phyloP scores from a whole-genome alignment of 129 eudicot genomes.

The Cynara cardunculus region DNA sequence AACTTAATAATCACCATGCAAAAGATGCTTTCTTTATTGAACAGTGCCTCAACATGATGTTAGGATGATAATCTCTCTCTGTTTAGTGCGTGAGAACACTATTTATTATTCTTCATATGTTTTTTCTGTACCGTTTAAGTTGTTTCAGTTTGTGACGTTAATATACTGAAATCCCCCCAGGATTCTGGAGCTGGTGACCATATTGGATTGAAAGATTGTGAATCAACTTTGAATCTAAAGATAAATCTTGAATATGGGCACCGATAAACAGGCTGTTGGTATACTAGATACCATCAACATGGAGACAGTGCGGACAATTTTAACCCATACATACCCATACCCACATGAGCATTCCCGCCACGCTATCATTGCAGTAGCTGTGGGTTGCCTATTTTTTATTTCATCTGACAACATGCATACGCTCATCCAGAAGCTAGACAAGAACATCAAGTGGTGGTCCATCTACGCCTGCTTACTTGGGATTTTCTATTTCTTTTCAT shows the following conservation, averaged over 20 bases:
- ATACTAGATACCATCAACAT: slow-evolving; percentile 65
- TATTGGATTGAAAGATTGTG: slow-evolving; percentile 12
- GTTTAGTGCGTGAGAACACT: too few species aligned
- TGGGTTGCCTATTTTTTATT: slow-evolving; percentile 90
- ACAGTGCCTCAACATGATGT: too few species aligned
- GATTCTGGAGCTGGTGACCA: slow-evolving; percentile 25
- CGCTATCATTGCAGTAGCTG: slow-evolving; percentile 73
- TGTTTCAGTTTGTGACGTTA: too few species aligned
- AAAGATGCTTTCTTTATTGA: too few species aligned
- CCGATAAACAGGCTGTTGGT: slow-evolving; percentile 51
- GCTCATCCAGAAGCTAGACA: slow-evolving; percentile 80
- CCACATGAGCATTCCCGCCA: slow-evolving; percentile 97
- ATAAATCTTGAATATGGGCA: slow-evolving; percentile 37
- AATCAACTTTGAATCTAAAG: too few species aligned
- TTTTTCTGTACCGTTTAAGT: too few species aligned
- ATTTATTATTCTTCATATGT: too few species aligned
- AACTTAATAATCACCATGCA: too few species aligned
- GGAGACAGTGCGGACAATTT: slow-evolving; percentile 84
- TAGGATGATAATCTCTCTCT: too few species aligned
- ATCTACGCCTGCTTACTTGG: slow-evolving; percentile 92
- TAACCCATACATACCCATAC: slow-evolving; percentile 85
- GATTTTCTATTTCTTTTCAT: slow-evolving; percentile 95
- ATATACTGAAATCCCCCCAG: slow-evolving; percentile 15
- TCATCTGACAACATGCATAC: slow-evolving; percentile 97
- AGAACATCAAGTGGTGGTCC: slow-evolving; percentile 97